Percentiles rank a stretch among this genome's conserved stretches.
Conservation (phyloP, 2,329 filamentous ascomycete genomes). For the Reticulascus tulasneorum region DNA sequence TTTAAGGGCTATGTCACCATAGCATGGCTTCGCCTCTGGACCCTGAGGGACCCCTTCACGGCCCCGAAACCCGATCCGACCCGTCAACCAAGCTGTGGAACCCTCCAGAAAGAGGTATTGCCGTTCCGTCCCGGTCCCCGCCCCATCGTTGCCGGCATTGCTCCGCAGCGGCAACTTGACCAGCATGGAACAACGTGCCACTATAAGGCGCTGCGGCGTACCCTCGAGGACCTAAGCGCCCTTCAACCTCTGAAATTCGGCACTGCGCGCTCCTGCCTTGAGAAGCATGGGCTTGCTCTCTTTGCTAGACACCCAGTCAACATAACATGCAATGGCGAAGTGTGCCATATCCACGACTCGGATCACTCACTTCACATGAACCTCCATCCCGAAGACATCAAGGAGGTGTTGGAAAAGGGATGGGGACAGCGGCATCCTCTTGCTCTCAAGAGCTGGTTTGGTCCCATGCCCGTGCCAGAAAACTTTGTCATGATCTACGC, state of each 20-base stretch:
- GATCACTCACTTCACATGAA: conserved; percentile 77
- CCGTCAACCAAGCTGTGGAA: conserved; percentile 52
- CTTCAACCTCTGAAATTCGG: conserved; percentile 45
- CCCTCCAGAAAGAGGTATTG: conserved; percentile 48
- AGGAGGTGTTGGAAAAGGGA: conserved; percentile 65
- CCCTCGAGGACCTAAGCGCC: conserved; percentile 48
- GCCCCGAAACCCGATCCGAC: conserved; percentile 50
- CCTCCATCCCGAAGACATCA: conserved; percentile 74
- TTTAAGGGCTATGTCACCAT: conserved; percentile 69
- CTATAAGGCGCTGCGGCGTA: conserved; percentile 50
- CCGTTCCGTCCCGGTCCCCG: conserved; percentile 60
- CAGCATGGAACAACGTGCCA: conserved; percentile 55
- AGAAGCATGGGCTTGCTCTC: conserved; percentile 75
- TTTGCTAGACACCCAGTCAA: conserved; percentile 65
- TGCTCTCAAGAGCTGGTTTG: conserved; percentile 61
- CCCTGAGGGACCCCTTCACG: conserved; percentile 64
- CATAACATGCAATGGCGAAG: conserved; percentile 72
- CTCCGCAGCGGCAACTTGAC: conserved; percentile 74
- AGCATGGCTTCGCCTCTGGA: conserved; percentile 67
- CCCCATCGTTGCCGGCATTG: conserved; percentile 69
- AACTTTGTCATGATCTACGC: conserved; percentile 83
- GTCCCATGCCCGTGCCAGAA: conserved; percentile 62
- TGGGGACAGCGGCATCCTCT: conserved; percentile 74
- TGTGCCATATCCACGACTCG: conserved; percentile 74
- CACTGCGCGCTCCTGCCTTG: conserved; percentile 70